These are phyloP conservation scores for Cystobasidium tubakii DNA, from an alignment of 768 basidiomycete genomes.

Conservation along the genomic window DNA sequence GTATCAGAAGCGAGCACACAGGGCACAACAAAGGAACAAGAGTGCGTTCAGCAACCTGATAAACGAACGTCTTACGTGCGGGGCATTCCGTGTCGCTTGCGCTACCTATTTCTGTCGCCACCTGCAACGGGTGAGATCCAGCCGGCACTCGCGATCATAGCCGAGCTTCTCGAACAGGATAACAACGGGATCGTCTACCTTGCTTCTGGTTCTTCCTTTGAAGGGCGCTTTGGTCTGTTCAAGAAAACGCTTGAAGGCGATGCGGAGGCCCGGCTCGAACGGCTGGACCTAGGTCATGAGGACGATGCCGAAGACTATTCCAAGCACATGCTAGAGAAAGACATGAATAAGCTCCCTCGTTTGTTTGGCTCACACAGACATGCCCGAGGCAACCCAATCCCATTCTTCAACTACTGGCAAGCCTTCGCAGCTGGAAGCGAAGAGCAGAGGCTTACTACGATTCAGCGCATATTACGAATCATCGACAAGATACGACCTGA, in stretches of 20 bases:
- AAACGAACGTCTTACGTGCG: no score
- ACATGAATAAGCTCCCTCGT: background rate
- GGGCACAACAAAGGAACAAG: no score
- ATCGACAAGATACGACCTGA: background rate
- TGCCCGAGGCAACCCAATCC: conserved; percentile 8
- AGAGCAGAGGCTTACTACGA: background rate
- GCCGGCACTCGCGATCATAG: background rate
- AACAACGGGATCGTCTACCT: background rate
- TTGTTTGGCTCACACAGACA: conserved; percentile 16
- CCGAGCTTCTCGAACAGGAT: background rate
- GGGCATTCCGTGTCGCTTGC: background rate
- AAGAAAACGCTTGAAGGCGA: background rate
- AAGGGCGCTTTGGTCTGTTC: background rate
- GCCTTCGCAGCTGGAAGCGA: conserved; percentile 9
- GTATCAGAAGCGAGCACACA: no score
- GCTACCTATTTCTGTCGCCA: conserved; percentile 12
- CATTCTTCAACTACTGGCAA: conserved; percentile 31
- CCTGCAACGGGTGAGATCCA: conserved; percentile 21
- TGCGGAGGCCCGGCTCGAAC: background rate
- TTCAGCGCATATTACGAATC: background rate
- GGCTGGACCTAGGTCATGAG: background rate
- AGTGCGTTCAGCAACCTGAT: no score
- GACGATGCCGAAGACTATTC: conserved; percentile 29
- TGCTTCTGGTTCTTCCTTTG: conserved; percentile 16
- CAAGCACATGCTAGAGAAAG: background rate